Evolutionary conservation across 1,284 basidiomycete species (phyloP), one percentile per base, ranked within the genome.

Genomic region (Lentinus polychrous): DNA sequence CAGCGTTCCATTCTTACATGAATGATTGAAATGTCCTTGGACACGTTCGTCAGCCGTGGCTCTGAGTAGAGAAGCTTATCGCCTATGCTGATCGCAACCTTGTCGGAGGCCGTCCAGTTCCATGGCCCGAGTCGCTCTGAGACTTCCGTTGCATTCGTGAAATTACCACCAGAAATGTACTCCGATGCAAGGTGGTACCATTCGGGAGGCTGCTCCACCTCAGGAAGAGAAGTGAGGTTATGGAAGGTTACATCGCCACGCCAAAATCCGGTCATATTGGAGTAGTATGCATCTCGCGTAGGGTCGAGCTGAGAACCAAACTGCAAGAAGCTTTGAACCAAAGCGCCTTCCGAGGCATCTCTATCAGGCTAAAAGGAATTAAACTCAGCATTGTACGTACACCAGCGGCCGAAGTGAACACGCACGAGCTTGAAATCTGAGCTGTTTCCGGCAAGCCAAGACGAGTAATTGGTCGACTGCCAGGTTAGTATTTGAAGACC

Each of bases 241-340:
- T 79, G 71, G 55, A 79, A 77, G 31, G 69, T 66, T 14, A 78
- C 63, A 37, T 78, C 67, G 5, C 83, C 85, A 50, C 81, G 80
- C 54, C 86, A 74, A 60, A 86, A 88, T 12, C 86, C 88, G 12
- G 87, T 88, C 43, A 85, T 71, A 58, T 91, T 91, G 3, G 71
- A 66, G 58, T 83, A 86, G 61, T 88, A 91, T 0, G 86, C 83
- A 8, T 69, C 67, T 22, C 57, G 49, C 11, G 57, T 49, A 1
- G 77, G 72, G 55, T 80, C 73, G 3, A 82, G 61, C 43, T 62
- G 58, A 14, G 60, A 63, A 6, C 75, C 76, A 47, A 72, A 65
- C 0, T 74, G 62, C 42, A 79, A 55, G 50, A 86, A 74, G 11
- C 66, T 64, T 18, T 76, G 66, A 20, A 83, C 66, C 35, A 90